Base-by-base conservation (phyloP, 352 stramenopile genomes). In the Globisporangium sylvaticum region DNA sequence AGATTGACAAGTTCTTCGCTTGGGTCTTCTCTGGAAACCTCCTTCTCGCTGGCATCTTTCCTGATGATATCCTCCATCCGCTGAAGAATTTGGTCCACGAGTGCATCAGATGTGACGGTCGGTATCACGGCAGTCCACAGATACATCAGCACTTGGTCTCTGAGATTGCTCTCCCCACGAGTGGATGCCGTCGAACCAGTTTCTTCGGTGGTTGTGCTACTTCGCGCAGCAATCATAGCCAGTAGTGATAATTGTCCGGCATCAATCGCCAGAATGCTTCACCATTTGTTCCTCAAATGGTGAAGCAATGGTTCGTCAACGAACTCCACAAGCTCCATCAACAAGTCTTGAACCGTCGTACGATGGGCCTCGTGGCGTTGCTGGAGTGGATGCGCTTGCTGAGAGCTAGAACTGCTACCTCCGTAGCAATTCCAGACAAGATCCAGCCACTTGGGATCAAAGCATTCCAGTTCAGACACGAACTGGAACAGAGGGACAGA, bases 401-500 rank as follows among this genome's bases (percentile, higher is more conserved):
- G 42, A 2, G 42, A 22, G 20, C 42, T 24, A 50, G 18, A 50
- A 50, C 18, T 34, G 18, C 68, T 70, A n/a, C 73, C 73, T 22
- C 76, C 70, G 52, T 85, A 90, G 53, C 81, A 87, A 6, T 42
- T 65, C 81, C 83, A 91, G 1, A 91, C 69, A 1, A 80, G 65
- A 52, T 88, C 73, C 18, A 94, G 63, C 73, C 78, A 89, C 24
- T 68, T 58, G 0, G 64, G 64, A 0, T 72, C 58, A 5, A 88
- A 64, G 10, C 60, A 66, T 42, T 79, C 75, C 15, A 84, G 44
- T 32, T 77, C 70, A 4, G 71, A 75, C 6, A 68, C 72, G 53
- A 91, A 91, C 27, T 84, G 81, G 25, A 92, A 84, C n/a, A 94
- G 53, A 1, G 86, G 77, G 0, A 75, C 72, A 0, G 72, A 78